Percentiles rank a stretch among this genome's conserved stretches.
phyloP scores from a whole-genome alignment of 2,329 filamentous ascomycete species.

The Drechslera avenae region DNA sequence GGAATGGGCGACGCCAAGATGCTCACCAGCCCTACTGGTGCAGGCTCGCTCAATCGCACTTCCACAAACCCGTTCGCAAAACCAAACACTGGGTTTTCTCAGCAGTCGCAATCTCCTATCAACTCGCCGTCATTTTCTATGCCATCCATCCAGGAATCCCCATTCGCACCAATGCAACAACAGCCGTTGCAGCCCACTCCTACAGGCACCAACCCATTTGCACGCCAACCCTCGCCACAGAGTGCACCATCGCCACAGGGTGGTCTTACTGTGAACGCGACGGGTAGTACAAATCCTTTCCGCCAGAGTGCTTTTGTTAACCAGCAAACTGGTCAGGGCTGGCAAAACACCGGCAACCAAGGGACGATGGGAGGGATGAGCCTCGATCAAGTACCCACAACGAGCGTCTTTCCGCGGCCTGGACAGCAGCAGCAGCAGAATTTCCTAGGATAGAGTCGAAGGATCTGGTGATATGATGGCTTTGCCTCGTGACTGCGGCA shows the following conservation, averaged over 20 bases:
- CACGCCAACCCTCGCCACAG: conserved; percentile 58
- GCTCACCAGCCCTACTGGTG: conserved; percentile 39
- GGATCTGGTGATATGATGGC: not conserved
- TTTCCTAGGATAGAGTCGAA: conserved; percentile 31
- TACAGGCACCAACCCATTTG: conserved; percentile 76
- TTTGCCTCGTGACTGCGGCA: not conserved
- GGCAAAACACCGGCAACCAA: conserved; percentile 76
- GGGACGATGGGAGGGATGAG: conserved; percentile 76
- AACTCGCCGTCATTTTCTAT: conserved; percentile 36
- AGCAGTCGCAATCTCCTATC: conserved; percentile 32
- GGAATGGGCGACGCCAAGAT: conserved; percentile 31
- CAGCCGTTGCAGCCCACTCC: conserved; percentile 58
- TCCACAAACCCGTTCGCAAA: conserved; percentile 90
- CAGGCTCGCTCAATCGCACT: conserved; percentile 59
- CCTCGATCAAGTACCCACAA: conserved; percentile 76
- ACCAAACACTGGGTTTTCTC: conserved; percentile 46
- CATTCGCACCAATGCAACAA: conserved; percentile 46
- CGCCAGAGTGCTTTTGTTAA: conserved; percentile 89
- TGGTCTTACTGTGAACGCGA: conserved; percentile 70
- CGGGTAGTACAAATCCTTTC: conserved; percentile 93
- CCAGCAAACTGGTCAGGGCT: conserved; percentile 83
- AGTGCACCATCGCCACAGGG: conserved; percentile 36
- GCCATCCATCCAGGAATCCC: conserved; percentile 37
- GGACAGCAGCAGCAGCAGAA: conserved; percentile 53
- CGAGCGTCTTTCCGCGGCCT: conserved; percentile 85